These are phyloP conservation scores for Trametes elegans DNA, from an alignment of 768 basidiomycete species.

Conservation along the genomic window DNA sequence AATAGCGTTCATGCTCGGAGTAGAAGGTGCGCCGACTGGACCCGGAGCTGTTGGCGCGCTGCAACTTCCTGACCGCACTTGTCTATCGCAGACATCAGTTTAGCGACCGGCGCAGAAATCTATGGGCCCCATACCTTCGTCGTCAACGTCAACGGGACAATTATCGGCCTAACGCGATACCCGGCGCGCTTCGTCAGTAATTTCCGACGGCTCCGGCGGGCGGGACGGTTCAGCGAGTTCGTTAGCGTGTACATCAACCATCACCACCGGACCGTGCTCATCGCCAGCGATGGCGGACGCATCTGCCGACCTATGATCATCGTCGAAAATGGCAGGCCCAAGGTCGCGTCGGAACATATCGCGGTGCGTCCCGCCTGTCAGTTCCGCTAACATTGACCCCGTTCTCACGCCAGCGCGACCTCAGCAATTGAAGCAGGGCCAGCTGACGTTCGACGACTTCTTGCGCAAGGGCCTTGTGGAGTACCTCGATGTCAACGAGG, in stretches of 20 bases:
- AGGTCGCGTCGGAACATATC: conserved; percentile 80
- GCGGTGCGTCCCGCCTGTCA: conserved; percentile 43
- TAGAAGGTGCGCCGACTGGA: conserved; percentile 67
- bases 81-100: conserved; percentile 68
- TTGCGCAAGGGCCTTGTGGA: conserved; percentile 89
- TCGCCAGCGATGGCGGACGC: conserved; percentile 95
- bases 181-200: conserved; percentile 83
- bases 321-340: conserved; percentile 76
- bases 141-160: conserved; percentile 95
- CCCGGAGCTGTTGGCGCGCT: neutral
- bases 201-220: conserved; percentile 90
- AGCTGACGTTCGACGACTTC: conserved; percentile 90
- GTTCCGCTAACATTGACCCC: neutral
- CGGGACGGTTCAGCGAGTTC: conserved; percentile 92
- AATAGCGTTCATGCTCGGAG: conserved; percentile 91
- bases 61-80: conserved; percentile 9
- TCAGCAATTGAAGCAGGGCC: conserved; percentile 77
- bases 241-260: conserved; percentile 95
- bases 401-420: conserved; percentile 3
- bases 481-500: conserved; percentile 98
- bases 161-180: conserved; percentile 88
- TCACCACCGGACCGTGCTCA: conserved; percentile 92
- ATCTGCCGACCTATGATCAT: conserved; percentile 99
- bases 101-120: conserved; percentile 93
- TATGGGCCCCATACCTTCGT: conserved; percentile 91